These are phyloP conservation scores for Geosmithia flava DNA, from an alignment of 2,329 filamentous ascomycete genomes.

Conservation along the genomic window DNA sequence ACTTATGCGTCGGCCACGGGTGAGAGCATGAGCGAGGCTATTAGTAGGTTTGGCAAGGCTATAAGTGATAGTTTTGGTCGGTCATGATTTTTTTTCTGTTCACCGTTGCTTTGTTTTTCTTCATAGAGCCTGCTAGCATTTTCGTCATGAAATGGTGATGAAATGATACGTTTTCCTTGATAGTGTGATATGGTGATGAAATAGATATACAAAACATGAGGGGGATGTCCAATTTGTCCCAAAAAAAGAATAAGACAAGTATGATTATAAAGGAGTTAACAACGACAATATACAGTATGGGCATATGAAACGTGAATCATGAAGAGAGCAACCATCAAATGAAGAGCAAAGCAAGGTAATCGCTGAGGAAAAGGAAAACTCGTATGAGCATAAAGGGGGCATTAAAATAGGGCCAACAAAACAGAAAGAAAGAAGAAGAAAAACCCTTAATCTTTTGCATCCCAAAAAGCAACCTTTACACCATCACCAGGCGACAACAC, in stretches of 20 bases:
- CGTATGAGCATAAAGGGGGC: too few relatives aligned
- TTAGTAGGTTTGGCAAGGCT: constrained; percentile 63
- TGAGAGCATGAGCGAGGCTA: constrained; percentile 59
- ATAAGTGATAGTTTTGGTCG: constrained; percentile 45
- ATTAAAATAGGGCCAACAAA: too few relatives aligned
- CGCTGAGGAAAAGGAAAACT: too few relatives aligned
- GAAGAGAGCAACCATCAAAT: background rate
- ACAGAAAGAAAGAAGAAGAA: background rate
- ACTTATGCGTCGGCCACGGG: constrained; percentile 76
- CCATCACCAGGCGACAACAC: constrained; percentile 47
- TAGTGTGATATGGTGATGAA: background rate
- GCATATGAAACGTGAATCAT: background rate
- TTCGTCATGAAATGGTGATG: background rate
- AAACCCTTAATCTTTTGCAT: background rate
- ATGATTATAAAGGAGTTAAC: too few relatives aligned
- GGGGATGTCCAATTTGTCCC: too few relatives aligned
- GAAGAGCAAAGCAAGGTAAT: background rate
- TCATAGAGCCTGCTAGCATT: background rate
- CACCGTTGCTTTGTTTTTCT: too few relatives aligned
- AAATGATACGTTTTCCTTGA: too few relatives aligned
- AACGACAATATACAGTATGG: too few relatives aligned
- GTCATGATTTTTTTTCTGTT: background rate
- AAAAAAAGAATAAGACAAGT: too few relatives aligned
- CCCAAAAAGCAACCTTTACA: constrained; percentile 38
- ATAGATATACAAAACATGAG: too few relatives aligned